A percentile compares a stretch with the other conserved stretches of the same genome.
Evolutionary conservation across 805 yeast genomes (phyloP).

Genomic region (Diddensiella caesifluorescens): DNA sequence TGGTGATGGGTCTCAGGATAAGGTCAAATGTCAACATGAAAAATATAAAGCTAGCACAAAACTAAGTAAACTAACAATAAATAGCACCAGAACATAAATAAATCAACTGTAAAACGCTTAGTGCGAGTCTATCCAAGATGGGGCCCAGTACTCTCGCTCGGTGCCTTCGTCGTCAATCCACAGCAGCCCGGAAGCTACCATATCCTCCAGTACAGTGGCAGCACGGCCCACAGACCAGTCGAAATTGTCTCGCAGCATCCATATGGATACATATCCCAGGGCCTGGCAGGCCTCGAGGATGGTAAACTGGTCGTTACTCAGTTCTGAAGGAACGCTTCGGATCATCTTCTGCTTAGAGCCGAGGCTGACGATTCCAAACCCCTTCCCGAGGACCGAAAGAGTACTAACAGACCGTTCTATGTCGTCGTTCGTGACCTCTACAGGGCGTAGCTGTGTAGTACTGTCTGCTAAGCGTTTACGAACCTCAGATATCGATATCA

Average conservation of each 20-base stretch:
- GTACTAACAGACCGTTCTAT: conserved; percentile 50
- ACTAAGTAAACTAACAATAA: background rate
- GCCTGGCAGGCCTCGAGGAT: conserved; percentile 73
- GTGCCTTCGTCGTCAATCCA: conserved; percentile 64
- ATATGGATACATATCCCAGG: conserved; percentile 65
- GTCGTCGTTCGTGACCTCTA: conserved; percentile 43
- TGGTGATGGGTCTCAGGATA: background rate
- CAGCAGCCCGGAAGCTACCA: conserved; percentile 74
- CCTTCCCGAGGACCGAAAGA: conserved; percentile 59
- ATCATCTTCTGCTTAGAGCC: conserved; percentile 51
- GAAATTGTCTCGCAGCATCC: conserved; percentile 65
- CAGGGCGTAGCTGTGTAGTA: conserved; percentile 23
- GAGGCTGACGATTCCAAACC: conserved; percentile 57
- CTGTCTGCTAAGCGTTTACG: conserved; percentile 32
- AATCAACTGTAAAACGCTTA: background rate
- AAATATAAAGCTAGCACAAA: background rate
- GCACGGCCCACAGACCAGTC: conserved; percentile 66
- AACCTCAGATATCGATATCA: conserved; percentile 57
- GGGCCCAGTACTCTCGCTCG: conserved; percentile 36
- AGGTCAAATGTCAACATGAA: background rate
- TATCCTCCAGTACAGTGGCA: conserved; percentile 60
- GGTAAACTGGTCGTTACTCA: conserved; percentile 61
- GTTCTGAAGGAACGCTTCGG: conserved; percentile 57
- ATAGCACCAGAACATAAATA: background rate
- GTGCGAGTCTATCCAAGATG: conserved; percentile 26